A percentile compares a stretch with the other conserved stretches of the same genome.
Evolutionary conservation across 2,329 filamentous ascomycete genomes (phyloP).

Genomic region (Fusarium brevicatenulatum): DNA sequence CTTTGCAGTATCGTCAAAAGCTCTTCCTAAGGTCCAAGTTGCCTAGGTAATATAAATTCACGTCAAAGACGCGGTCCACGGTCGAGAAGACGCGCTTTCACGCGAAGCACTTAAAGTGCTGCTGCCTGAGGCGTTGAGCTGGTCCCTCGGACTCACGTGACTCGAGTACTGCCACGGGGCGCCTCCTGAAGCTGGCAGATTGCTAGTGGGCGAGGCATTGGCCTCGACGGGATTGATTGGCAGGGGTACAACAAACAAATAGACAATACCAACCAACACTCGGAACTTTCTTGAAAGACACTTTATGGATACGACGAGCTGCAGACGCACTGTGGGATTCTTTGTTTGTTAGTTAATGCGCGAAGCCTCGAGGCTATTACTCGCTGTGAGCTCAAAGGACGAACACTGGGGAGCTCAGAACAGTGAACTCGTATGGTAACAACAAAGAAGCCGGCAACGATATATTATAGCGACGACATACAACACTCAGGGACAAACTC

Average conservation of each 20-base stretch:
- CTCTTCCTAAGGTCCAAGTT: constrained; percentile 41
- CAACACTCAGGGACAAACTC: constrained; percentile 10
- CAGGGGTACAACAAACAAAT: constrained; percentile 39
- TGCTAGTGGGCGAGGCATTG: constrained; percentile 39
- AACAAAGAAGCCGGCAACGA: constrained; percentile 35
- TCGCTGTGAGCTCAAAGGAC: constrained; percentile 34
- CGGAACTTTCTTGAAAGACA: constrained; percentile 13
- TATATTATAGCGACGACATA: constrained; percentile 23
- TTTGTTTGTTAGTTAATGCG: constrained; percentile 10
- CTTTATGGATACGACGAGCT: constrained; percentile 40
- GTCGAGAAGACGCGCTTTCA: constrained; percentile 50
- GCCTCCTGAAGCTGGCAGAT: constrained; percentile 44
- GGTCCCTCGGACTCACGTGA: constrained; percentile 46
- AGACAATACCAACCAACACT: constrained; percentile 37
- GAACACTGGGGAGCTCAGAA: constrained; percentile 32
- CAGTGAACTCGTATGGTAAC: constrained; percentile 23
- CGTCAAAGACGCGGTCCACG: constrained; percentile 51
- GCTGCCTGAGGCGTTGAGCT: constrained; percentile 49
- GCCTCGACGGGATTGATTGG: constrained; percentile 17
- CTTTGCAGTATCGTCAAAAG: constrained; percentile 26
- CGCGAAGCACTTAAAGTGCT: constrained; percentile 53
- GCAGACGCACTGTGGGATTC: constrained; percentile 1
- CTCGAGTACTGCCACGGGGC: constrained; percentile 32
- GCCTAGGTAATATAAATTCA: constrained; percentile 46
- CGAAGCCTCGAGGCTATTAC: constrained; percentile 14